Evolutionary conservation across 2,329 filamentous ascomycete species (phyloP).

Genomic region (Arthrobotrys musiformis): DNA sequence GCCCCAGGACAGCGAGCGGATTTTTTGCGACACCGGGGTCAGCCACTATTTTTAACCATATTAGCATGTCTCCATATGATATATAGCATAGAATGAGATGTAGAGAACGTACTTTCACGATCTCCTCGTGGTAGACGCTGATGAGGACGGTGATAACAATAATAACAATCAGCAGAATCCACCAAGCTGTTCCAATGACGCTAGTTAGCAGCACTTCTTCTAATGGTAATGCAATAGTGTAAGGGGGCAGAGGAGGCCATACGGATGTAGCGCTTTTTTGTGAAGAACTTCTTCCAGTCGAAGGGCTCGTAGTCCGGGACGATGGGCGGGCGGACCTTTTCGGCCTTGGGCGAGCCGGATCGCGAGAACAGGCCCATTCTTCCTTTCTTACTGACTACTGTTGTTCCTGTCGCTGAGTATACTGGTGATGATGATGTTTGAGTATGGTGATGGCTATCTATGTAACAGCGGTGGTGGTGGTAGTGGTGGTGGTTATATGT

Average conservation of each 20-base stretch:
- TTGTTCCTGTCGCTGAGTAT: background rate
- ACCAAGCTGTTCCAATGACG: slow-evolving; percentile 32
- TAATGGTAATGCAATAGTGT: background rate
- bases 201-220: background rate
- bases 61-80: background rate
- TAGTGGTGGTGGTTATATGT: background rate
- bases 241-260: background rate
- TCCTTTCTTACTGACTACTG: background rate
- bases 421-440: background rate
- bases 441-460: background rate
- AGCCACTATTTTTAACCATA: slow-evolving; percentile 58
- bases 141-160: slow-evolving; percentile 59
- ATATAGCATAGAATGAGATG: background rate
- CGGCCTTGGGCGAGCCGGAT: slow-evolving; percentile 18
- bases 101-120: slow-evolving; percentile 61
- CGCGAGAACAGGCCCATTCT: slow-evolving; percentile 31
- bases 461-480: background rate
- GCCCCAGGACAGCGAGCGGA: slow-evolving; percentile 63
- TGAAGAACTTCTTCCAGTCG: slow-evolving; percentile 51
- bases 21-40: slow-evolving; percentile 63
- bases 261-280: slow-evolving; percentile 49
- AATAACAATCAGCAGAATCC: slow-evolving; percentile 60
- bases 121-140: slow-evolving; percentile 56
- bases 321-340: slow-evolving; percentile 15
- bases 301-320: slow-evolving; percentile 46